These are phyloP conservation scores for Kodamaea neixiangensis DNA, from an alignment of 805 yeast genomes.

Conservation along the genomic window DNA sequence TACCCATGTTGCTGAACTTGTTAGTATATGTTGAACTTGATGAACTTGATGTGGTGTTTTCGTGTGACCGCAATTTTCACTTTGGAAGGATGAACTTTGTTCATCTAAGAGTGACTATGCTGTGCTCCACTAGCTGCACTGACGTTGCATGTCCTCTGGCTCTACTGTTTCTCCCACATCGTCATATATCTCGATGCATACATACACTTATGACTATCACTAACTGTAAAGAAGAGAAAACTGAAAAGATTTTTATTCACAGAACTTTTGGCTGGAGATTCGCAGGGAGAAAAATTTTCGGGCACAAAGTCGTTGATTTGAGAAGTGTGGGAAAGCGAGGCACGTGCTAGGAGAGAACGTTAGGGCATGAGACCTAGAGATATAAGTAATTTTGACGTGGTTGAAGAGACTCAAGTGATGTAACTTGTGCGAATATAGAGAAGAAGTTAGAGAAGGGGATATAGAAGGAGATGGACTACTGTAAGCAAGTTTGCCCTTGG, in stretches of 20 bases:
- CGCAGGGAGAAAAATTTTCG: constrained; percentile 8
- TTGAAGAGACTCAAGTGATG: no score
- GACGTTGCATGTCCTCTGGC: neutral
- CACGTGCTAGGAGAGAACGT: neutral
- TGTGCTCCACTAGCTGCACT: neutral
- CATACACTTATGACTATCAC: constrained; percentile 20
- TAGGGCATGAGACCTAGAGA: neutral
- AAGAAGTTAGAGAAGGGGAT: no score
- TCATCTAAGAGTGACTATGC: neutral
- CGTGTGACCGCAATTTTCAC: neutral
- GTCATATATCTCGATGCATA: constrained; percentile 5
- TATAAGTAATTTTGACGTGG: no score
- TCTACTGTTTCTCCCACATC: neutral
- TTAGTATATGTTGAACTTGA: constrained; percentile 19
- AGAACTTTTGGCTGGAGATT: neutral
- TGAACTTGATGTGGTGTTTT: neutral
- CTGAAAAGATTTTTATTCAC: constrained; percentile 12
- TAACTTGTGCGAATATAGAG: no score
- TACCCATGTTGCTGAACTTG: constrained; percentile 77
- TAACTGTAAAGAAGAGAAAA: constrained; percentile 17
- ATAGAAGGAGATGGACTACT: no score
- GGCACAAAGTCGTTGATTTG: neutral
- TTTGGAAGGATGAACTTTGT: neutral
- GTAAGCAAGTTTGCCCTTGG: no score
- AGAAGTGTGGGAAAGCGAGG: neutral